Evolutionary conservation across 1,284 basidiomycete genomes (phyloP), one percentile per base, ranked within the genome.

Genomic region (Prillingera fragicola): DNA sequence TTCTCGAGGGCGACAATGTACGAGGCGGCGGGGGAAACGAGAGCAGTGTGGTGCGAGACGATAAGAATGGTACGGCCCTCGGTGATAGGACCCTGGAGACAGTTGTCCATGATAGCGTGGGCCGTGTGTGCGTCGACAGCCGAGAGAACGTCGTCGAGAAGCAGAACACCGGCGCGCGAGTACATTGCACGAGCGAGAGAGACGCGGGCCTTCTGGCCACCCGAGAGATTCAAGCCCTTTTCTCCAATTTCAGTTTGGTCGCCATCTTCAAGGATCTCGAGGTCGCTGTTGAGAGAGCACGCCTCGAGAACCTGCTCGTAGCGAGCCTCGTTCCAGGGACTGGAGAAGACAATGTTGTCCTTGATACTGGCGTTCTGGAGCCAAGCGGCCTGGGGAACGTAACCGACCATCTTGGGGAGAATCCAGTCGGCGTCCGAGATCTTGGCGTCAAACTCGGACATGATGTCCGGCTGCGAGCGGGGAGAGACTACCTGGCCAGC

Each of bases 141-240:
- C 25, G 59, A 62, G 27, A 65, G 49, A 0, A 66, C 62, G 60
- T 98, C 94, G 59, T 98, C 94, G 31, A 97, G 74, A 33, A 95
- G 75, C 1, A 97, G 72, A 19, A 86, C 75, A 0, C 84, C 83
- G 8, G 94, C 92, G 23, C 88, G 78, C 41, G 87, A 92, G 71
- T 97, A 98, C 21, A 97, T 82, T 1, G 94, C 92, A 44, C 94
- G 82, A 18, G 92, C 92, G 8, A 94, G 76, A 0, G 87, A 79
- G 2, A 82, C 87, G 74, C 94, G 77, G 25, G 90, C 90, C 61
- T 97, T 96, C 67, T 98, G 94, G 22, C 94, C 94, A 45, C 94
- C 94, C 18, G 85, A 89, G 24, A 94, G 72, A 67, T 90, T 91
- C 17, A 90, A 80, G 8, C 75, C 75, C 36, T 73, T 67, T 49